These are phyloP conservation scores for Russula virescens DNA, from an alignment of 768 basidiomycete species.

Conservation along the genomic window DNA sequence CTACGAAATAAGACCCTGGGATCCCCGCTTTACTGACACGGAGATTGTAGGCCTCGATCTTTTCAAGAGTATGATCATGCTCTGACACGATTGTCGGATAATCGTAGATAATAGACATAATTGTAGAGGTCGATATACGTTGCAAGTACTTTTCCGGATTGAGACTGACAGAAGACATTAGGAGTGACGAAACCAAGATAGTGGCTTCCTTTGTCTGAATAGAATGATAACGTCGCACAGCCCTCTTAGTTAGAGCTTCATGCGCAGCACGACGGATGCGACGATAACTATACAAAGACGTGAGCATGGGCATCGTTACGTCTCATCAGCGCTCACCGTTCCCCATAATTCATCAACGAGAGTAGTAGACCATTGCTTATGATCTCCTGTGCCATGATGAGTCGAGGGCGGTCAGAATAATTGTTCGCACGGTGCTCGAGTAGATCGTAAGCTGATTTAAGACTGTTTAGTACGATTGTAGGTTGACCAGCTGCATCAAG, in stretches of 20 bases:
- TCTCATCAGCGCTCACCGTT: background rate
- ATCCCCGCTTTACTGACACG: background rate
- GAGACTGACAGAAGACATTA: conserved; percentile 26
- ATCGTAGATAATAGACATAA: conserved; percentile 29
- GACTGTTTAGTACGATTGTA: conserved; percentile 27
- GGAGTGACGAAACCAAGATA: conserved; percentile 27
- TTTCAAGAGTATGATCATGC: background rate
- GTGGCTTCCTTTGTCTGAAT: conserved; percentile 31
- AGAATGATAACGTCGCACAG: conserved; percentile 25
- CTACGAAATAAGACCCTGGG: background rate
- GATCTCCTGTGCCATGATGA: conserved; percentile 13
- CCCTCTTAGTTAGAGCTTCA: conserved; percentile 29
- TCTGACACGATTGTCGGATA: conserved; percentile 1
- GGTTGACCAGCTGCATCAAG: conserved; percentile 20
- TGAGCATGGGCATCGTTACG: background rate
- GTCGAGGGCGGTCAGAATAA: conserved; percentile 27
- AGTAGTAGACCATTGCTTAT: conserved; percentile 10
- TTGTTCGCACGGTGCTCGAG: conserved; percentile 27
- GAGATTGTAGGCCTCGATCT: background rate
- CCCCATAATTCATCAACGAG: background rate
- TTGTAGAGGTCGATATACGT: conserved; percentile 28
- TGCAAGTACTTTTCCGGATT: conserved; percentile 30
- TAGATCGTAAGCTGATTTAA: conserved; percentile 27
- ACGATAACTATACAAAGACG: conserved; percentile 29
- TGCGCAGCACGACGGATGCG: conserved; percentile 32